Percentiles rank a stretch among this genome's conserved stretches.
Conservation (phyloP, 768 basidiomycete genomes). For the Atractiella rhizophila region DNA sequence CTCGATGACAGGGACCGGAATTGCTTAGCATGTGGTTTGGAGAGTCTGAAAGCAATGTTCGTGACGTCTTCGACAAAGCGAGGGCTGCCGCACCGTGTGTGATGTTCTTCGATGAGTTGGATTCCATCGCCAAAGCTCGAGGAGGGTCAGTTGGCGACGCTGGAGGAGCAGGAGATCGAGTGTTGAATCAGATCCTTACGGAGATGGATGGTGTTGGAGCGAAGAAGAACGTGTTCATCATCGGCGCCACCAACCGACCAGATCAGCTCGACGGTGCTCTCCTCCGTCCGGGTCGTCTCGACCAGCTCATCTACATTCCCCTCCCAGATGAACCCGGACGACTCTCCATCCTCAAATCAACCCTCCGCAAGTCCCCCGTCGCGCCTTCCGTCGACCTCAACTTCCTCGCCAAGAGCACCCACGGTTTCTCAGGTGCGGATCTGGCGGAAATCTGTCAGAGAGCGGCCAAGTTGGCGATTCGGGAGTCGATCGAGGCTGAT, state of each 20-base stretch:
- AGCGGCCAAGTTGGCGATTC: constrained; percentile 85
- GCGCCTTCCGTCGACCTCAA: constrained; percentile 51
- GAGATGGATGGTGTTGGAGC: constrained; percentile 98
- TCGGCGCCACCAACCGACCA: constrained; percentile 85
- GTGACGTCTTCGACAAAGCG: constrained; percentile 98
- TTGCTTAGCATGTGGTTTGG: constrained; percentile 99
- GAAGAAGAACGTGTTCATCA: constrained; percentile 59
- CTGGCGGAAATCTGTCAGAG: constrained; percentile 98
- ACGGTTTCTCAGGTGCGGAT: constrained; percentile 98
- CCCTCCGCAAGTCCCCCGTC: constrained; percentile 76
- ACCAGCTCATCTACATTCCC: constrained; percentile 97
- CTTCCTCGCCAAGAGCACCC: constrained; percentile 74
- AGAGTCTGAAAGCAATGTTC: constrained; percentile 98
- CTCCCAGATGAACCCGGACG: constrained; percentile 84
- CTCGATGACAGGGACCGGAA: constrained; percentile 47
- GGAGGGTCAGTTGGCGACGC: constrained; percentile 63
- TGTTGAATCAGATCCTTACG: constrained; percentile 84
- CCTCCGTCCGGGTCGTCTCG: constrained; percentile 88
- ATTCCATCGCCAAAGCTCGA: constrained; percentile 94
- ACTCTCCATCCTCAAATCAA: constrained; percentile 66
- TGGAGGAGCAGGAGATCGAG: constrained; percentile 92
- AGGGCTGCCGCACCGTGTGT: constrained; percentile 97
- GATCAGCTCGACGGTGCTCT: constrained; percentile 86
- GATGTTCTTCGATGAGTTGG: constrained; percentile 99
- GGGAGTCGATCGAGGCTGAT: constrained; percentile 81